phyloP scores from a whole-genome alignment of 2,329 filamentous ascomycete species.

The Drechslerella dactyloides region DNA sequence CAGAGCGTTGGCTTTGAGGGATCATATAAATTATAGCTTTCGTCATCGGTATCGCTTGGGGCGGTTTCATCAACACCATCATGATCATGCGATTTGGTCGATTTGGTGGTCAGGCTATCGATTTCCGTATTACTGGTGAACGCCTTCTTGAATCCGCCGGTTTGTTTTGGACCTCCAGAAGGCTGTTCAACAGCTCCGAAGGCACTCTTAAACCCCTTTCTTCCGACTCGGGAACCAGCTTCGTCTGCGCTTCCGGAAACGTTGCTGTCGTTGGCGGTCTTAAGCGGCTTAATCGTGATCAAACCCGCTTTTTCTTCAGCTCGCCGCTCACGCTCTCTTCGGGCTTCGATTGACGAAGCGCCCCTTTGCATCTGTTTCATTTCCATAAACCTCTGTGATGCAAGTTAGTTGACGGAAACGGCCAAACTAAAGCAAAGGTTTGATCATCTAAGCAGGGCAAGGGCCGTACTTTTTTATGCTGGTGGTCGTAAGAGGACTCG shows the following conservation, averaged over 20 bases:
- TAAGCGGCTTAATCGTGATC: slow-evolving; percentile 67
- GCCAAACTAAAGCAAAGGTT: slow-evolving; percentile 56
- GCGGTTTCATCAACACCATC: slow-evolving; percentile 15
- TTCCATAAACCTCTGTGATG: slow-evolving; percentile 70
- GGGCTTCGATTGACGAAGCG: slow-evolving; percentile 63
- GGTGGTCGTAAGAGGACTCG: slow-evolving; percentile 91
- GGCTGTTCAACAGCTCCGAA: slow-evolving; percentile 63
- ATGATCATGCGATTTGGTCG: slow-evolving; percentile 25
- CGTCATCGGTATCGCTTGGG: slow-evolving; percentile 52
- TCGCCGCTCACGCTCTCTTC: slow-evolving; percentile 68
- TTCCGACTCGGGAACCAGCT: slow-evolving; percentile 58
- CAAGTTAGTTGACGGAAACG: not conserved
- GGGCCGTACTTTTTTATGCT: slow-evolving; percentile 75
- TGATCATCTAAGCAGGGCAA: slow-evolving; percentile 58
- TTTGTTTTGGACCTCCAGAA: slow-evolving; percentile 14
- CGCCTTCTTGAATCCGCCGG: slow-evolving; percentile 33
- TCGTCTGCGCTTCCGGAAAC: slow-evolving; percentile 56
- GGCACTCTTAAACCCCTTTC: slow-evolving; percentile 75
- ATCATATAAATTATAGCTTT: slow-evolving; percentile 51
- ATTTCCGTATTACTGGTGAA: slow-evolving; percentile 4
- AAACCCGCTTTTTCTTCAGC: slow-evolving; percentile 73
- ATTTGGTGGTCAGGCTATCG: not conserved
- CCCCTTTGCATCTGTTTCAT: slow-evolving; percentile 84
- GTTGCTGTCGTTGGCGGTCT: slow-evolving; percentile 59
- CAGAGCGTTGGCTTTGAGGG: slow-evolving; percentile 51